Base-by-base conservation (phyloP, 2,329 filamentous ascomycete species). In the Alternaria ventricosa region DNA sequence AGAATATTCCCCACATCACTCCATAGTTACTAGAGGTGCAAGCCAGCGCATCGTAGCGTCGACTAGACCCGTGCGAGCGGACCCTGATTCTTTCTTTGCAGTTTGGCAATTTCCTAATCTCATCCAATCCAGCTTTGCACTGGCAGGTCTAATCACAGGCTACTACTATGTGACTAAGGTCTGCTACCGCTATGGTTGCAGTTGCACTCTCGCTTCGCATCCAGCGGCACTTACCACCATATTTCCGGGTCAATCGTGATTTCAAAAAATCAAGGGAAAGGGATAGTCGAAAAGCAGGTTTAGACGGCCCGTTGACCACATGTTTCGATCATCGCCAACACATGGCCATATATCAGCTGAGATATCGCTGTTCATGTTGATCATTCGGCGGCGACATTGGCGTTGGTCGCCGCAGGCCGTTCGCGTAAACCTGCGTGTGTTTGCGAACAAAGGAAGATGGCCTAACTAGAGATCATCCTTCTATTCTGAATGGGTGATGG, bases 61-160 rank as follows among this genome's bases (percentile, higher is more conserved):
- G 1, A 41, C 36, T 41, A 41, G 30, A 41, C 13, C 49, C 49
- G 49, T 53, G 49, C 20, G 49, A 53, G 28, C 30, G 49, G 49
- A 53, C 49, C 49, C 49, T 53, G 49, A 41, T 36, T 53, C 49
- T 53, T 53, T 25, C 28, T 53, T 53, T 41, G n/a, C 49, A n/a
- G 33, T 23, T 53, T 41, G 36, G 36, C 2, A 41, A 41, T 41
- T 3, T 18, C 9, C 36, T 41, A 41, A 41, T 41, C 36, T 18
- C 36, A 41, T 8, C 49, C 30, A 33, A 41, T n/a, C 49, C 49
- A 23, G 28, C 18, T 50, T 50, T 12, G 20, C 46, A 36, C 5
- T 53, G 28, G 28, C 11, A 13, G 33, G 12, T 53, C 41, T 41
- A 11, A 18, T 11, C 18, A 53, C n/a, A 20, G 49, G 20, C 49